Evolutionary conservation across 805 yeast species (phyloP), one percentile per base, ranked within the genome.

Genomic region (Starmerella roubikii): DNA sequence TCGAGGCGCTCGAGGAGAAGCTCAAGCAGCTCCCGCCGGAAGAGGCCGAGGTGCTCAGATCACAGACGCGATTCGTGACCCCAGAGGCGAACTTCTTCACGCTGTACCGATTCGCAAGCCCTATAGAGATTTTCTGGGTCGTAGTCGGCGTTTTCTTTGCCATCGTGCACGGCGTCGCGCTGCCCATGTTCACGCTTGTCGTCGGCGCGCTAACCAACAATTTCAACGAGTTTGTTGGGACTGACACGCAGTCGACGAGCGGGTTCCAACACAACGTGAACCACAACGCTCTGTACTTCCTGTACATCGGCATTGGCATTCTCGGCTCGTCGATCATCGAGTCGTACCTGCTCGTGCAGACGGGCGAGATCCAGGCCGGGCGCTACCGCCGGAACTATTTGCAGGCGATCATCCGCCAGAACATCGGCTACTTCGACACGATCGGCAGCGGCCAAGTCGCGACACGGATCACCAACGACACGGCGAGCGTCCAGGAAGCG

Each of bases 381-480:
- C 49, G 66, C 18, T 58, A 61, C 44, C 57, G 67, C 16, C 56
- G 59, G 42, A 41, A 52, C 30, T 63, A 61, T 39, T 47, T 63
- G 22, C 43, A 49, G 37, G 59, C 66, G 1, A 50, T 61, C 9
- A 48, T 63, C 33, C 53, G 63, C 30, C 67, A 63, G 43, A 63
- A 63, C 34, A 56, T 63, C 28, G 68, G 61, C 18, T 64, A 56
- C 41, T 64, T 63, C 40, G 67, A 63, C 44, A 53, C 55, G 32
- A 51, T 63, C 13, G 67, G 67, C 13, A 53, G 65, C n/a, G 67
- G 67, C 13, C 64, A 60, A 38, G 62, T 63, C 28, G 60, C 67
- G 15, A 59, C 65, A 9, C 59, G 67, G 15, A 63, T 63, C 49
- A 57, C 65, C 29, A 58, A 59, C 18, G 67, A 62, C 35, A 62